Conservation (phyloP, 176 grass and related monocot genomes). For the Tuctoria greenei region DNA sequence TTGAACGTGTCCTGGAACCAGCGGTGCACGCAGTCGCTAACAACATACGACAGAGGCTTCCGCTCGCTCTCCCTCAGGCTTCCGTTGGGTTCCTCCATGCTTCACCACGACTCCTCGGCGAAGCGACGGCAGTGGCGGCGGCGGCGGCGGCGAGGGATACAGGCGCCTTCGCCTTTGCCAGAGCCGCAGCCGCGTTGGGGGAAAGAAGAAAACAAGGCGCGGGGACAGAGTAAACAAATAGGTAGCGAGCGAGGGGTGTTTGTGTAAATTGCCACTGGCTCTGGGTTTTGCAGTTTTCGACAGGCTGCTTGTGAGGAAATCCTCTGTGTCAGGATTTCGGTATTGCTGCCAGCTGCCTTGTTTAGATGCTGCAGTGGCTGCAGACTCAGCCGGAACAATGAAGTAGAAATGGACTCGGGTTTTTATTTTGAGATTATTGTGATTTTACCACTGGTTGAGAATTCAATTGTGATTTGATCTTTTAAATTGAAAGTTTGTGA, state of each 20-base stretch:
- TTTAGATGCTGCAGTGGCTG: too few species aligned
- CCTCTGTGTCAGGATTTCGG: too few species aligned
- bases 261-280: conserved; percentile 23
- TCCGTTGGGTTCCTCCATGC: conserved; percentile 41
- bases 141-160: not conserved
- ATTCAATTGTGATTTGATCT: too few species aligned
- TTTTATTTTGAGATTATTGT: too few species aligned
- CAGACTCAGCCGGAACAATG: too few species aligned
- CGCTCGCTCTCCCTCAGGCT: conserved; percentile 16
- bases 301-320: too few species aligned
- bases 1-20: conserved; percentile 88
- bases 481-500: too few species aligned
- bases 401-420: too few species aligned
- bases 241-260: not conserved
- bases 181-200: not conserved
- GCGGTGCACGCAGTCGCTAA: conserved; percentile 72
- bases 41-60: conserved; percentile 66
- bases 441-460: too few species aligned
- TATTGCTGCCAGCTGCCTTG: too few species aligned
- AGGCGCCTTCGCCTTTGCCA: not conserved
- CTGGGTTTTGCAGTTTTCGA: not conserved
- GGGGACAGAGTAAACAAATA: conserved; percentile 28
- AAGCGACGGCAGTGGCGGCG: too few species aligned
- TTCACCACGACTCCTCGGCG: not conserved
- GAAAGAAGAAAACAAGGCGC: not conserved